Percentiles rank a stretch among this genome's conserved stretches.
Evolutionary conservation across 2,329 filamentous ascomycete genomes (phyloP).

Genomic region (Ophiognomonia clavigignenti-juglandacearum): DNA sequence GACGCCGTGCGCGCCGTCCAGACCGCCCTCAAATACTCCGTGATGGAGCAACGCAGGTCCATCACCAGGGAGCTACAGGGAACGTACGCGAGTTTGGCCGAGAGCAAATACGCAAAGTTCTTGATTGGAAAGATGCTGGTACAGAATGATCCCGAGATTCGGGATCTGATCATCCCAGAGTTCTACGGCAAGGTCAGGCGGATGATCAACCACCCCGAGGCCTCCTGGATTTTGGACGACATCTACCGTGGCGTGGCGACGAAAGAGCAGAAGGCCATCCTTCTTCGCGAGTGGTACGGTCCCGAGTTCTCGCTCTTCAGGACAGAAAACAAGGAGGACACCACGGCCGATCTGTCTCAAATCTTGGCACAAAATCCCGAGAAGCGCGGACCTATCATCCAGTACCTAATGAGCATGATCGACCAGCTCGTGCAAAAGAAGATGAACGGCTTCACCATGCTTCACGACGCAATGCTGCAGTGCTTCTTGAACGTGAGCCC

Average conservation of each 20-base stretch:
- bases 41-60: slow-evolving; percentile 73
- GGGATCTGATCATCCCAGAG: slow-evolving; percentile 85
- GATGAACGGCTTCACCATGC: slow-evolving; percentile 92
- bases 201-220: slow-evolving; percentile 93
- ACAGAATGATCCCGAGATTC: slow-evolving; percentile 82
- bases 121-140: slow-evolving; percentile 92
- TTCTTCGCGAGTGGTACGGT: slow-evolving; percentile 95
- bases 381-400: slow-evolving; percentile 84
- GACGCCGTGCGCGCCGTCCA: slow-evolving; percentile 96
- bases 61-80: slow-evolving; percentile 86
- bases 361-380: slow-evolving; percentile 76
- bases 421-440: slow-evolving; percentile 95
- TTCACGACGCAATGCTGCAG: slow-evolving; percentile 97
- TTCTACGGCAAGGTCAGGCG: slow-evolving; percentile 93
- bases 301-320: slow-evolving; percentile 84
- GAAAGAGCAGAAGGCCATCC: slow-evolving; percentile 74
- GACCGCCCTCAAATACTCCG: slow-evolving; percentile 94
- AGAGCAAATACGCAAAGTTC: slow-evolving; percentile 97
- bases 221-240: slow-evolving; percentile 96
- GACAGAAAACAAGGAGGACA: slow-evolving; percentile 44
- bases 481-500: slow-evolving; percentile 79
- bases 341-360: slow-evolving; percentile 63
- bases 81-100: slow-evolving; percentile 76
- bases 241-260: slow-evolving; percentile 88
- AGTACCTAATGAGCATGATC: slow-evolving; percentile 78